Base-by-base conservation (phyloP, 768 basidiomycete genomes). In the Calocybe gangraenosa region DNA sequence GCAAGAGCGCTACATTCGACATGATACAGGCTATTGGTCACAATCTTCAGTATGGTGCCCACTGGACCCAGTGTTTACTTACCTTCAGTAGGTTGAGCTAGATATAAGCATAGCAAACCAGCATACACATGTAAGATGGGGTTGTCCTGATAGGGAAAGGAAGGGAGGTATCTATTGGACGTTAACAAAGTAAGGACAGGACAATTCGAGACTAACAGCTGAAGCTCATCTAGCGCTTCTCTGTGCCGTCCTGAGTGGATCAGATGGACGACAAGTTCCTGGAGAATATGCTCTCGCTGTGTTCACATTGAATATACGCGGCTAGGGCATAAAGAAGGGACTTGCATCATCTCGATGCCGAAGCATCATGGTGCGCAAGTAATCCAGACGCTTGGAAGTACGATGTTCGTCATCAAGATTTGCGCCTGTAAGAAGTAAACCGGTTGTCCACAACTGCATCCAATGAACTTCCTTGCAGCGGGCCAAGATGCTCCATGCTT, bases 91-190 rank as follows among this genome's bases (percentile, higher is more conserved):
- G 62, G 63, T 50, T 80, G 81, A 9, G 79, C 74, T n/a, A 79
- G 63, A 54, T 84, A 79, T 18, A 92, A 66, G 20, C 74, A 77
- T 10, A 89, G 66, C 42, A 94, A 64, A 1, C 89, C 92, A 2
- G 92, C 91, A 50, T 94, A 93, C 13, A 81, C 70, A 56, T 95
- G 89, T 21, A 95, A 69, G 6, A 81, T 66, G 1, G 85, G 75
- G 51, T 90, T 88, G 53, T 91, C 86, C 58, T 83, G 84, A 67
- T 83, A 95, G 2, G 93, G 93, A 59, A 87, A 85, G 2, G 89
- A 86, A 1, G 91, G 88, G 4, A 95, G 74, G 60, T 89, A 94
- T 19, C 92, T 92, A 51, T 48, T 40, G 37, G 17, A 32, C 35
- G 37, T 40, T 37, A 47, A 41, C 43, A 47, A 37, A 42, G 14